These are phyloP conservation scores for Nemania diffusa DNA, from an alignment of 2,329 filamentous ascomycete species.

Conservation along the genomic window DNA sequence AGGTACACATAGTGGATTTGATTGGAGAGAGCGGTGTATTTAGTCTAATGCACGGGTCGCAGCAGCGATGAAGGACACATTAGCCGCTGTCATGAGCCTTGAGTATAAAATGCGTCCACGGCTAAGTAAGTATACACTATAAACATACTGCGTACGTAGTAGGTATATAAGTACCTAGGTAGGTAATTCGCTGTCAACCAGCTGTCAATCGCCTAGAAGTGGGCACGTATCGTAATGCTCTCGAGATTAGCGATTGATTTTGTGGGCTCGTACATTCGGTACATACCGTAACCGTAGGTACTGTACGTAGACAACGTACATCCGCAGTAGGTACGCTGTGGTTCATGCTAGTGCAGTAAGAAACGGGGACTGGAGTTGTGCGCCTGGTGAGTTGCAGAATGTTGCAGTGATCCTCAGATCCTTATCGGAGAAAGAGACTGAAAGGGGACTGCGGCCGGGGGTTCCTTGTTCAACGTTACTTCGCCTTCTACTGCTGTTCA, in stretches of 20 bases:
- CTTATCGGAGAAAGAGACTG: constrained; percentile 25
- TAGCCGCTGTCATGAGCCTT: constrained; percentile 4
- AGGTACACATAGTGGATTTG: too few species aligned
- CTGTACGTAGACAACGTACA: too few species aligned
- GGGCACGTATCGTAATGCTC: constrained; percentile 15
- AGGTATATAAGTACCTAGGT: too few species aligned
- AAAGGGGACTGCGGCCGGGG: constrained; percentile 27
- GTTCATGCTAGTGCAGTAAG: background rate
- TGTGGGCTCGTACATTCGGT: too few species aligned
- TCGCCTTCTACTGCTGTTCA: background rate
- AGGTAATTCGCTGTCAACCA: background rate
- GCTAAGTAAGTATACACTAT: background rate
- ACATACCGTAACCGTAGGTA: too few species aligned
- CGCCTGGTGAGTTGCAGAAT: background rate
- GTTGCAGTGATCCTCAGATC: constrained; percentile 22
- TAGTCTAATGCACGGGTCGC: background rate
- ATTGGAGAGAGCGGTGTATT: background rate
- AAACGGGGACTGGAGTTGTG: constrained; percentile 2
- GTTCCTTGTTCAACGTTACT: constrained; percentile 32
- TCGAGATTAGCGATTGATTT: constrained; percentile 1
- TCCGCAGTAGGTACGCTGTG: background rate
- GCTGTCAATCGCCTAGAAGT: constrained; percentile 16
- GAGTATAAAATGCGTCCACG: constrained; percentile 15
- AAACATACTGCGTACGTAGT: background rate
- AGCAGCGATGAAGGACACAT: background rate